These are phyloP conservation scores for Beta macrorhiza DNA, from an alignment of 179 eudicot species.

Conservation along the genomic window DNA sequence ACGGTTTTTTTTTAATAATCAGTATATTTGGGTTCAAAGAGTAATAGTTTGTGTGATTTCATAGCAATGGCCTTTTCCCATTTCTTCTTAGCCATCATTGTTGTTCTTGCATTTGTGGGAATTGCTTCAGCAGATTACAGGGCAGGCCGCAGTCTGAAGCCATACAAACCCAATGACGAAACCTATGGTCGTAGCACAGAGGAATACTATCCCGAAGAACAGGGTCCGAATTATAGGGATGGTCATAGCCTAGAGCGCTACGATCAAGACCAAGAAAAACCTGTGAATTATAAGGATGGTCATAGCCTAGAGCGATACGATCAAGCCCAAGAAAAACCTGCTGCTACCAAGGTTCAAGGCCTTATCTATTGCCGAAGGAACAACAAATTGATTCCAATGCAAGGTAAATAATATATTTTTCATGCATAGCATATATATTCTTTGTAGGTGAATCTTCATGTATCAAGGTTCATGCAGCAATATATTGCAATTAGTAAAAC, in stretches of 20 bases:
- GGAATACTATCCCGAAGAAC: neutral
- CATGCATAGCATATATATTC: neutral
- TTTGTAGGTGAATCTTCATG: too few relatives aligned
- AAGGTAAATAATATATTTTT: conserved; percentile 4
- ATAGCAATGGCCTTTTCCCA: neutral
- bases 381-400: conserved; percentile 3
- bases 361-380: conserved; percentile 14
- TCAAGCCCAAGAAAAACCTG: neutral
- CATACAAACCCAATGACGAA: neutral
- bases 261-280: neutral
- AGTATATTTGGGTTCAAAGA: too few relatives aligned
- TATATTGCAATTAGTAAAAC: neutral
- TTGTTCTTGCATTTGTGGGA: conserved; percentile 3
- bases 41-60: neutral
- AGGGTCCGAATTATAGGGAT: neutral
- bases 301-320: conserved; percentile 11
- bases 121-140: conserved; percentile 8
- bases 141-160: conserved; percentile 8
- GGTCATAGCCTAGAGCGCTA: conserved; percentile 2
- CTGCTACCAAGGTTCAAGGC: conserved; percentile 21
- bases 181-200: neutral
- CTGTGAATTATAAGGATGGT: conserved; percentile 4
- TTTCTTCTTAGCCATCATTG: neutral
- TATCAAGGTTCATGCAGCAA: neutral
- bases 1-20: too few relatives aligned